Base-by-base conservation (phyloP, 768 basidiomycete species). In the Hysterangium stoloniferum region DNA sequence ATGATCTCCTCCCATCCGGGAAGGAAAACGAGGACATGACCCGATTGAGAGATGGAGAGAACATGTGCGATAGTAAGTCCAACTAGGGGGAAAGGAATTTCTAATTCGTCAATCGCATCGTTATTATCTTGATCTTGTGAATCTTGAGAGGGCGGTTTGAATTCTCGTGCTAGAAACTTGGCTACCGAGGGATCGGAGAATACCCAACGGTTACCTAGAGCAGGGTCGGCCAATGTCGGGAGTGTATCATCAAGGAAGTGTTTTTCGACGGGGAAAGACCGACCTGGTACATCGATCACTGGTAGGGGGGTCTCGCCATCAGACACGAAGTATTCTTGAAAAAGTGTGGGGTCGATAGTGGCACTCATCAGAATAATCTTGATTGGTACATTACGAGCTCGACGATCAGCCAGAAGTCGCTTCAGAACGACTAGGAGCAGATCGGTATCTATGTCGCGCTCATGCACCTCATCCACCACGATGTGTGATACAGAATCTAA, bases 341-440 rank as follows among this genome's bases (percentile, higher is more conserved):
- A 98, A 22, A 95, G 74, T 0, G 77, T 77, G 7, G 93, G 86
- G 59, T 96, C 89, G 61, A 97, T 90, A 37, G 94, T 97, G 7
- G 94, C 94, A 60, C 89, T 94, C 93, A 97, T 96, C 50, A 98
- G 76, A 36, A 96, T 68, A 56, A 97, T 73, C 65, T 92, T 93
- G 65, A 97, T 67, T 2, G 86, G 82, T 41, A 82, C 77, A 9
- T 77, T 75, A 55, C 77, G 76, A 5, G 77, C 70, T 62, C 77
- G 83, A 57, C 92, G 79, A 52, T 90, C 83, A 5, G 74, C 77
- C 60, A 94, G 66, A 20, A 94, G 66, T 20, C 88, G 79, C 65
- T 94, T 93, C 48, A 98, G 75, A 4, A 93, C 89, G 52, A 92
- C 88, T 15, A 98, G 76, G 36, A 92, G 68, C 20, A 96, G 68